Base-by-base conservation (phyloP, 495 filamentous ascomycete species). In the Neurospora sp. region DNA sequence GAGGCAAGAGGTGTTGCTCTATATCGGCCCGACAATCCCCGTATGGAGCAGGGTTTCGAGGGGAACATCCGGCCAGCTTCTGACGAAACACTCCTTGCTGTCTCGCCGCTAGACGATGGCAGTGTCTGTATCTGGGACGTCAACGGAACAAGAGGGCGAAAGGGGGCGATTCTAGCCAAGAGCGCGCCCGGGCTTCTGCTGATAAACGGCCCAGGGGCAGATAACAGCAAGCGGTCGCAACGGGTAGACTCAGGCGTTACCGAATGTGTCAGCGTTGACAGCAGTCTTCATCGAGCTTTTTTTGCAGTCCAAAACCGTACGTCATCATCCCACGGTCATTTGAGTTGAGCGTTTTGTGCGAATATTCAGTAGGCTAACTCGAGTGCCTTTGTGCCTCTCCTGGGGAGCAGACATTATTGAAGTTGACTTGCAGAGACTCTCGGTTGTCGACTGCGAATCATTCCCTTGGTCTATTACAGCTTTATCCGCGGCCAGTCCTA, bases 101-200 rank as follows among this genome's bases (percentile, higher is more conserved):
- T 96, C 5, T 92, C 92, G 18, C 93, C 94, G 4, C 80, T 97
- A 23, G 93, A 94, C 71, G 92, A 97, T 79, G 94, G 94, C 14
- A 93, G 91, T 75, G 86, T 97, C 31, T 93, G 91, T 77, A 82
- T 97, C 20, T 97, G 94, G 94, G 91, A 96, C 80, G 82, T 94
- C n/a, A 89, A 87, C 70, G 87, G 88, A 27, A 86, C 86, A 11
- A 85, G 86, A 70, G 83, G 81, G 3, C 86, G 79, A 70, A 89
- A 88, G 76, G 93, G 93, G 16, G 86, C 84, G 6, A 89, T 96
- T 48, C 77, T 92, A 20, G 89, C 87, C 3, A 83, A 86, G 66
- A 94, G 90, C 78, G 83, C 81, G 40, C 86, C 90, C 6, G 91
- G 92, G 0, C 84, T 94, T 14, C 82, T 94, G 69, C 88, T 82